These are phyloP conservation scores for Zalaria obscura DNA, from an alignment of 2,329 filamentous ascomycete species.

Conservation along the genomic window DNA sequence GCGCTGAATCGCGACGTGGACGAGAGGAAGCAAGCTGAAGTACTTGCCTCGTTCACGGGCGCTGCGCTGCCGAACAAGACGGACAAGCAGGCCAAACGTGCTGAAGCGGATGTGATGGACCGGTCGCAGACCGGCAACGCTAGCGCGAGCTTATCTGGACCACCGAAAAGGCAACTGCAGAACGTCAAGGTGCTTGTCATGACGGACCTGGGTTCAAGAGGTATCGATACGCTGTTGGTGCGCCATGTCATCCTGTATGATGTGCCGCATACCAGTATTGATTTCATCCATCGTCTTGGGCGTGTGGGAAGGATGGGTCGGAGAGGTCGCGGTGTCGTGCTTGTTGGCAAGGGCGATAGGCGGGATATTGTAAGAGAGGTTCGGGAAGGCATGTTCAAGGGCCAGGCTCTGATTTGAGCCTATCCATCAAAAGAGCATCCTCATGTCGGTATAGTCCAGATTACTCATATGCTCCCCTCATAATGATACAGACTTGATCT, in stretches of 20 bases:
- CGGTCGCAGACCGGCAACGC: not conserved
- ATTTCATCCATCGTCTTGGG: slow-evolving; percentile 93
- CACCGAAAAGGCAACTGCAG: slow-evolving; percentile 37
- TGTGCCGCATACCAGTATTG: slow-evolving; percentile 93
- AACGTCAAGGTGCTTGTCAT: slow-evolving; percentile 88
- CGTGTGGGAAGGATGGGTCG: slow-evolving; percentile 86
- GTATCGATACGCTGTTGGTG: slow-evolving; percentile 87
- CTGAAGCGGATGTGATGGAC: not conserved
- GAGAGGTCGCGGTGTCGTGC: slow-evolving; percentile 73
- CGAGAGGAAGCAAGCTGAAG: slow-evolving; percentile 62
- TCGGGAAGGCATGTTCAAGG: slow-evolving; percentile 52
- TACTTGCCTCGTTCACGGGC: slow-evolving; percentile 61
- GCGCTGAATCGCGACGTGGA: slow-evolving; percentile 75
- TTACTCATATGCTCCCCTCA: no score
- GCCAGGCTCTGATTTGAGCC: slow-evolving; percentile 31
- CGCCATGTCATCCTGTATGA: slow-evolving; percentile 89
- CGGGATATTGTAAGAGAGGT: slow-evolving; percentile 87
- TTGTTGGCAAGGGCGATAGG: slow-evolving; percentile 79
- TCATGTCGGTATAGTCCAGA: no score
- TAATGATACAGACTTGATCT: no score
- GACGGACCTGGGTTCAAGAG: slow-evolving; percentile 81
- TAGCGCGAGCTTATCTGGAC: slow-evolving; percentile 1
- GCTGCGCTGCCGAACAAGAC: slow-evolving; percentile 1
- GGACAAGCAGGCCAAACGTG: not conserved
- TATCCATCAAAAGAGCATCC: no score